Percentiles rank a stretch among this genome's conserved stretches.
phyloP scores from a whole-genome alignment of 768 basidiomycete genomes.

The Panellus pusillus region DNA sequence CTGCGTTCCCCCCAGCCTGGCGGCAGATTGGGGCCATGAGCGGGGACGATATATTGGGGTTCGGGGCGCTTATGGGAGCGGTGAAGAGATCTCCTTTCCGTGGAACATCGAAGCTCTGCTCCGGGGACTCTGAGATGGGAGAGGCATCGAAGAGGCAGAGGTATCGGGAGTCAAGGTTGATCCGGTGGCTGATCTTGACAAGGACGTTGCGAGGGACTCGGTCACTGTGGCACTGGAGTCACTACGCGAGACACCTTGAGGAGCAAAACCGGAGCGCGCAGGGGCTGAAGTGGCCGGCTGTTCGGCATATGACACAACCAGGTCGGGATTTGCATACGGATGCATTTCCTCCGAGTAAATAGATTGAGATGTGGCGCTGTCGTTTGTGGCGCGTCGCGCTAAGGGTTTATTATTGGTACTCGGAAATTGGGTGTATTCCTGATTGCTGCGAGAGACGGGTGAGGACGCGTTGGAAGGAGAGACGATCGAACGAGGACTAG shows the following conservation, averaged over 20 bases:
- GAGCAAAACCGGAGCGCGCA: slow-evolving; percentile 27
- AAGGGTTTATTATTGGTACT: slow-evolving; percentile 15
- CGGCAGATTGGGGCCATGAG: slow-evolving; percentile 30
- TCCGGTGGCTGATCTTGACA: slow-evolving; percentile 33
- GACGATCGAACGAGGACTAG: slow-evolving; percentile 28
- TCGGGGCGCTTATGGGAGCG: slow-evolving; percentile 41
- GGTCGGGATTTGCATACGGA: slow-evolving; percentile 82
- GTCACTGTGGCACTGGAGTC: slow-evolving; percentile 57
- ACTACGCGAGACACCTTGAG: slow-evolving; percentile 39
- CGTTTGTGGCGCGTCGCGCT: slow-evolving; percentile 18
- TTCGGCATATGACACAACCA: slow-evolving; percentile 43
- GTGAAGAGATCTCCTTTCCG: slow-evolving; percentile 57
- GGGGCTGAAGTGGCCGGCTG: slow-evolving; percentile 31
- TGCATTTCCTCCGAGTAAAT: slow-evolving; percentile 49
- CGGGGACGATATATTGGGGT: slow-evolving; percentile 25
- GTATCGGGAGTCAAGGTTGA: slow-evolving; percentile 38
- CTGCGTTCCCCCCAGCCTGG: slow-evolving; percentile 54
- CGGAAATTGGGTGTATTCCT: slow-evolving; percentile 18
- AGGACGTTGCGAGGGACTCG: slow-evolving; percentile 32
- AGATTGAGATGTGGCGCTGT: slow-evolving; percentile 14
- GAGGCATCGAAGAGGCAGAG: slow-evolving; percentile 30
- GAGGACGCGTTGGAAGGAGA: slow-evolving; percentile 24
- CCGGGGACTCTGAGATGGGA: slow-evolving; percentile 16
- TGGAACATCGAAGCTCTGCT: slow-evolving; percentile 38
- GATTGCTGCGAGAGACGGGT: slow-evolving; percentile 18